Evolutionary conservation across 306 rosid species (phyloP).

Genomic region (Casuarina glauca): DNA sequence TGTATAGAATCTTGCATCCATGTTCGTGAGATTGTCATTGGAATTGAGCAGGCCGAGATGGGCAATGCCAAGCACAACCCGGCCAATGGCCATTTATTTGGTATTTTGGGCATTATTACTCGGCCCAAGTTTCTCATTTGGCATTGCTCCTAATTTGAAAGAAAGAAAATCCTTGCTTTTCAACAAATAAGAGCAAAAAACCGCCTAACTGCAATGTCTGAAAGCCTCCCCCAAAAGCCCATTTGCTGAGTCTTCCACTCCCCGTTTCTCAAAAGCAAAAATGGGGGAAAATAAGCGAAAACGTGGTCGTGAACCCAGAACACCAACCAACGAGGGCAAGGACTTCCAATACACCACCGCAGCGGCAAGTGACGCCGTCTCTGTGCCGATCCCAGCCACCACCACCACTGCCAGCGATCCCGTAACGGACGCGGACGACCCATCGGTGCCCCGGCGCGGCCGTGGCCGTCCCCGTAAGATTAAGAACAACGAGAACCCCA

Average conservation of each 20-base stretch:
- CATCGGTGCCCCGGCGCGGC: constrained; percentile 32
- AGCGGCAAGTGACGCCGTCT: constrained; percentile 25
- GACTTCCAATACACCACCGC: constrained; percentile 27
- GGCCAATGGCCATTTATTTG: no score
- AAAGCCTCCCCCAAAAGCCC: neutral
- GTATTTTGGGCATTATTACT: no score
- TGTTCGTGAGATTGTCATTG: no score
- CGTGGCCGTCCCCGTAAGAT: constrained; percentile 49
- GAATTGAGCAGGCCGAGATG: no score
- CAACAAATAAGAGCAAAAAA: neutral
- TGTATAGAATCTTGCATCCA: no score
- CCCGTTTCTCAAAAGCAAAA: neutral
- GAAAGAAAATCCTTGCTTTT: no score
- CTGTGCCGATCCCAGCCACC: constrained; percentile 28
- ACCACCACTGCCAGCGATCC: constrained; percentile 6
- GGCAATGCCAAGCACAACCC: no score
- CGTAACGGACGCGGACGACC: neutral
- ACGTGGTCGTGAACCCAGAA: constrained; percentile 51
- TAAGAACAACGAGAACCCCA: constrained; percentile 18
- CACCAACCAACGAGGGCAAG: constrained; percentile 26
- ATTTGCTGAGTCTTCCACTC: neutral
- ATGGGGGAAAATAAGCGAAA: constrained; percentile 57
- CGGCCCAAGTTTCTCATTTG: no score
- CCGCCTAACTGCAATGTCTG: neutral
- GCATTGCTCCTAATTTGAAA: no score